Evolutionary conservation across 805 yeast genomes (phyloP).

Genomic region (Yarrowia sp.): DNA sequence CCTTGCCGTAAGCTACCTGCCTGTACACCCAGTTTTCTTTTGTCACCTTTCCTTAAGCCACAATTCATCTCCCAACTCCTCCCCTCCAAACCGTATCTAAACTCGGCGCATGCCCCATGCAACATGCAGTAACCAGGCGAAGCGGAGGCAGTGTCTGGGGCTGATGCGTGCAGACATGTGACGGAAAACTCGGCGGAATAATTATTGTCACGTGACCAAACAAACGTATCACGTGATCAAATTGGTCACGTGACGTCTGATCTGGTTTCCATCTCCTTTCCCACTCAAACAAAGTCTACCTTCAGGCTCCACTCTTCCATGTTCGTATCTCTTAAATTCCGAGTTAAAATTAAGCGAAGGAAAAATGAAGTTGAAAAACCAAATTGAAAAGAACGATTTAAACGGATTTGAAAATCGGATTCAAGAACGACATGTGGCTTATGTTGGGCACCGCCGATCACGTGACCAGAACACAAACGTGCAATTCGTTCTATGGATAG

Average conservation of each 20-base stretch:
- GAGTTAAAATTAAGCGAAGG: background rate
- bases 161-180: background rate
- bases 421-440: too few species aligned
- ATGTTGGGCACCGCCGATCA: too few species aligned
- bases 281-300: too few species aligned
- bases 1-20: rapidly evolving
- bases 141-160: conserved; percentile 23
- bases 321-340: background rate
- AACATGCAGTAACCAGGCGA: conserved; percentile 12
- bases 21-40: too few species aligned
- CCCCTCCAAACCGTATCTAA: background rate
- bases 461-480: too few species aligned
- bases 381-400: background rate
- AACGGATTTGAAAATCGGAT: too few species aligned
- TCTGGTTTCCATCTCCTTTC: too few species aligned
- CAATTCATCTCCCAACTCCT: background rate
- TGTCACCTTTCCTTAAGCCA: background rate
- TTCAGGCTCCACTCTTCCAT: too few species aligned
- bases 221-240: too few species aligned
- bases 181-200: too few species aligned
- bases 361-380: background rate
- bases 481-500: too few species aligned
- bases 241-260: background rate
- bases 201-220: background rate
- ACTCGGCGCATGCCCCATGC: background rate